Percentiles rank a stretch among this genome's conserved stretches.
These are phyloP conservation scores for Ophiostoma pallidulum DNA, from an alignment of 2,329 filamentous ascomycete genomes.

Conservation along the genomic window DNA sequence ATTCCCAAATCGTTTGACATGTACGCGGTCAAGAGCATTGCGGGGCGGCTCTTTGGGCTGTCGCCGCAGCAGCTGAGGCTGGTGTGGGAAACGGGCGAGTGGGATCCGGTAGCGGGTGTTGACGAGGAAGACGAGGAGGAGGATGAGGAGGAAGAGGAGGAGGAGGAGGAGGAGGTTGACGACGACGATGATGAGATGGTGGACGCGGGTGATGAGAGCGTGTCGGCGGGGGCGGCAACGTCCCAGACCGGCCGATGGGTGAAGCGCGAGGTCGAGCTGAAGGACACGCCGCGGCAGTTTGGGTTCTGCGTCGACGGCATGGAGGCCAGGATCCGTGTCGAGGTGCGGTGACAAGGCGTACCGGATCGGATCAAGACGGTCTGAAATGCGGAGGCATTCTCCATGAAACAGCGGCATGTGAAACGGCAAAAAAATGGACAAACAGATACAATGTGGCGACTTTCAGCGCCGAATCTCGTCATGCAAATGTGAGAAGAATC, in stretches of 20 bases:
- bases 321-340: conserved; percentile 63
- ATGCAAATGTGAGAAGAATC: too few relatives aligned
- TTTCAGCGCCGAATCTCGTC: too few relatives aligned
- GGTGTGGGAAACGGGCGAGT: conserved; percentile 85
- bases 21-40: conserved; percentile 72
- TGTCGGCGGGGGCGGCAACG: not conserved
- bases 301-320: conserved; percentile 73
- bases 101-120: conserved; percentile 64
- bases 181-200: not conserved
- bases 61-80: conserved; percentile 56
- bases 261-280: conserved; percentile 69
- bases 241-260: conserved; percentile 50
- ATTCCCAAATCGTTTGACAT: conserved; percentile 72
- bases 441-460: too few relatives aligned
- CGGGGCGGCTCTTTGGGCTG: conserved; percentile 59
- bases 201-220: not conserved
- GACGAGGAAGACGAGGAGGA: conserved; percentile 46
- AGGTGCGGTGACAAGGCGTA: conserved; percentile 27
- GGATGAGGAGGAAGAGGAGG: conserved; percentile 44
- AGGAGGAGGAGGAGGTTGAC: conserved; percentile 24
- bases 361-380: not conserved
- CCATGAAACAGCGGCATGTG: too few relatives aligned
- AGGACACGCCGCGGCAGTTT: conserved; percentile 68
- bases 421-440: too few relatives aligned
- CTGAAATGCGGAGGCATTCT: too few relatives aligned